Evolutionary conservation across 768 basidiomycete species (phyloP).

Genomic region (Lentinus brumalis): DNA sequence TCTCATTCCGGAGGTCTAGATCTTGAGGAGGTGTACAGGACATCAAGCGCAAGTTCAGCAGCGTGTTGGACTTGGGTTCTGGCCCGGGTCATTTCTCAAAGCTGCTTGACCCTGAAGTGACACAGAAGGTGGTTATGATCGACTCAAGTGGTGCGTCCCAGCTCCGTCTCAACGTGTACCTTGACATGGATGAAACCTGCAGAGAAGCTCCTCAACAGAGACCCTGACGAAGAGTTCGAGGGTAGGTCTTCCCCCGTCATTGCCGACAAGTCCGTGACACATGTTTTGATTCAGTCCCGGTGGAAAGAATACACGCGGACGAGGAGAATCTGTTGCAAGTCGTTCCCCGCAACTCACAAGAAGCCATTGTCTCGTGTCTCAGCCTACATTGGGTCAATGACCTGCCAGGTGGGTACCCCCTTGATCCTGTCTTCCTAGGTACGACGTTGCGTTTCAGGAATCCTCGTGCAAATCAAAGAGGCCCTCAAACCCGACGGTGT

Average conservation of each 20-base stretch:
- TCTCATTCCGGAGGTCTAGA: slow-evolving; percentile 3
- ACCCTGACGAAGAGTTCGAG: slow-evolving; percentile 78
- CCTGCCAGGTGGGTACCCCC: slow-evolving; percentile 68
- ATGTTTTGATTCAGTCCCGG: slow-evolving; percentile 53
- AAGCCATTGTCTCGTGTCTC: slow-evolving; percentile 89
- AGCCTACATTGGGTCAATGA: slow-evolving; percentile 98
- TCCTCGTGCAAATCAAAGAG: slow-evolving; percentile 84
- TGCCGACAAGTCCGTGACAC: not conserved
- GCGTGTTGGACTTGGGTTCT: slow-evolving; percentile 85
- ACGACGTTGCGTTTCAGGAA: slow-evolving; percentile 48
- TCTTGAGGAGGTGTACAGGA: slow-evolving; percentile 55
- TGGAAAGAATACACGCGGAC: slow-evolving; percentile 78
- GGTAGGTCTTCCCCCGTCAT: slow-evolving; percentile 44
- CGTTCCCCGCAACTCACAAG: slow-evolving; percentile 75
- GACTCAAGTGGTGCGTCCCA: slow-evolving; percentile 73
- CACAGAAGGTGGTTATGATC: slow-evolving; percentile 77
- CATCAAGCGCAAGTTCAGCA: slow-evolving; percentile 80
- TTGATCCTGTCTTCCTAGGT: not conserved
- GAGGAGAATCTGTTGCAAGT: slow-evolving; percentile 77
- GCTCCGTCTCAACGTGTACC: not conserved
- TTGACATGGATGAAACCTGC: slow-evolving; percentile 4
- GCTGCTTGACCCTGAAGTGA: slow-evolving; percentile 67
- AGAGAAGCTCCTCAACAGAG: slow-evolving; percentile 77
- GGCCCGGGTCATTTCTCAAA: slow-evolving; percentile 93
- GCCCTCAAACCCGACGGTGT: slow-evolving; percentile 88